Evolutionary conservation across 805 yeast species (phyloP).

Genomic region (Candida palmyrensis): DNA sequence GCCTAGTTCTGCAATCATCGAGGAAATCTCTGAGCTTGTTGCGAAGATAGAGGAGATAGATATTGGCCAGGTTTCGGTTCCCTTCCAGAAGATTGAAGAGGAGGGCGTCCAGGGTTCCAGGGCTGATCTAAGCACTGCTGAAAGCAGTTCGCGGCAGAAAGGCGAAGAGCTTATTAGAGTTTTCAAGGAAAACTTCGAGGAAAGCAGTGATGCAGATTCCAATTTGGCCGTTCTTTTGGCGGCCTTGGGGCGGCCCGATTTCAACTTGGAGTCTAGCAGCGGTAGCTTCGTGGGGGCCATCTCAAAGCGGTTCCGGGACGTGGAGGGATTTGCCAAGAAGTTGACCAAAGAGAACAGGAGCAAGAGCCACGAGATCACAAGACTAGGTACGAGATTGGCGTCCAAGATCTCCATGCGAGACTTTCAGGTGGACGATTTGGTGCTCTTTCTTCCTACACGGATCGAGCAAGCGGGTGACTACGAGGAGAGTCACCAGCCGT

Average conservation of each 20-base stretch:
- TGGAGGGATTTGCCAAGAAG: conserved; percentile 83
- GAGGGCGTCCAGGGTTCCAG: not conserved
- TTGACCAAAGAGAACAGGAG: conserved; percentile 66
- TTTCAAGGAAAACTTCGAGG: conserved; percentile 14
- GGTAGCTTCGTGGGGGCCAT: conserved; percentile 28
- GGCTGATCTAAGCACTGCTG: not conserved
- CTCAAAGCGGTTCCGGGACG: conserved; percentile 77
- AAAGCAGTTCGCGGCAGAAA: conserved; percentile 6
- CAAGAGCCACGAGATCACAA: conserved; percentile 43
- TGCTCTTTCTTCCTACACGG: conserved; percentile 77
- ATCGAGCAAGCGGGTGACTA: conserved; percentile 28
- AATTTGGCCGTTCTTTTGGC: conserved; percentile 8
- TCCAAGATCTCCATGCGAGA: conserved; percentile 60
- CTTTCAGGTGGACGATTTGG: conserved; percentile 73
- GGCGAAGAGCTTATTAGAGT: conserved; percentile 12
- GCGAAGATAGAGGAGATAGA: conserved; percentile 40
- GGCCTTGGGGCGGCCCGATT: not conserved
- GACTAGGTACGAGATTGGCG: conserved; percentile 27
- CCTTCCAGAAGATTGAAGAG: no score
- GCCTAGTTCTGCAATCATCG: conserved; percentile 38
- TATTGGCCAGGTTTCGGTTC: not conserved
- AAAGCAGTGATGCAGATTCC: conserved; percentile 13
- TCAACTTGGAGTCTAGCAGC: not conserved
- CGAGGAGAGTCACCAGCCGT: conserved; percentile 43
- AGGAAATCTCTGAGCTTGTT: conserved; percentile 32